Percentiles rank a stretch among this genome's conserved stretches.
phyloP scores from a whole-genome alignment of 2,329 filamentous ascomycete genomes.

The Trichoderma pleuroti region DNA sequence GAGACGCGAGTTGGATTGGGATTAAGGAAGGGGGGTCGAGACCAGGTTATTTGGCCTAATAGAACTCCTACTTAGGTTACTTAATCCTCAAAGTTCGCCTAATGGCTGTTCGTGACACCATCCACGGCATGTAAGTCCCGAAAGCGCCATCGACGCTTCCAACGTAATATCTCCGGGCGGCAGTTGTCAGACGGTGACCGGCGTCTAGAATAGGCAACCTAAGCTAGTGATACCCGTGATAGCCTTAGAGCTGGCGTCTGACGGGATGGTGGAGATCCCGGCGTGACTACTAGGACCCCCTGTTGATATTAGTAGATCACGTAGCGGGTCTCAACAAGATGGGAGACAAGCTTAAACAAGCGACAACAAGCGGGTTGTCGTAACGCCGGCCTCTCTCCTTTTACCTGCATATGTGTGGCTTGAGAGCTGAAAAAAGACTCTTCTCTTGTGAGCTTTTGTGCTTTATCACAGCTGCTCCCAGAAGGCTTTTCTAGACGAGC shows the following conservation, averaged over 20 bases:
- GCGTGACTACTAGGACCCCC: neutral
- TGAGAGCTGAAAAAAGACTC: neutral
- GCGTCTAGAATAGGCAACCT: neutral
- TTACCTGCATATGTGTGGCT: neutral
- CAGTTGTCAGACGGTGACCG: neutral
- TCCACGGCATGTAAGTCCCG: neutral
- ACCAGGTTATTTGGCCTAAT: neutral
- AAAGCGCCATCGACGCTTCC: neutral
- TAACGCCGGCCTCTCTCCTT: neutral
- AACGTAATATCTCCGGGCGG: conserved; percentile 7
- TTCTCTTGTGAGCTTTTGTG: neutral
- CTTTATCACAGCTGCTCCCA: neutral
- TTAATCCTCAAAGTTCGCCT: neutral
- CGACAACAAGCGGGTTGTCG: neutral
- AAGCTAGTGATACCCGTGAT: neutral
- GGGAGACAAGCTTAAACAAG: neutral
- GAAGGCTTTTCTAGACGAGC: neutral
- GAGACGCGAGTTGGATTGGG: too few species aligned
- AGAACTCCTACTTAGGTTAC: too few species aligned
- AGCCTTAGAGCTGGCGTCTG: neutral
- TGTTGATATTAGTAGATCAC: neutral
- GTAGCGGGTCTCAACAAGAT: neutral
- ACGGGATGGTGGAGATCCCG: conserved; percentile 1
- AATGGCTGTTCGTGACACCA: neutral
- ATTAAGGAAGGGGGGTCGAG: neutral